phyloP scores from a whole-genome alignment of 2,329 filamentous ascomycete species.

The Stagonosporopsis rhizophila region DNA sequence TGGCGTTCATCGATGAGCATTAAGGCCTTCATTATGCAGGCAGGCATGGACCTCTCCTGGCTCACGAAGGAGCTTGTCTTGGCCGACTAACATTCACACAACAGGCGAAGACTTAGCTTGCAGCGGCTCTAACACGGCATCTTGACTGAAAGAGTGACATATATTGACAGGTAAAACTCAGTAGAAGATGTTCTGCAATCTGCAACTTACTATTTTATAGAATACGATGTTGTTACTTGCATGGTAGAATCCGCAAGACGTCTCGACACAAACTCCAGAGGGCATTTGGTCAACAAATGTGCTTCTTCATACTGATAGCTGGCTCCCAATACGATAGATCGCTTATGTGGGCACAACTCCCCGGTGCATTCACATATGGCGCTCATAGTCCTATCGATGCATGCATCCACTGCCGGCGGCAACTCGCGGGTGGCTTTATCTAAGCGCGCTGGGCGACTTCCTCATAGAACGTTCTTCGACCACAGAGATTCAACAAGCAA shows the following conservation, averaged over 20 bases:
- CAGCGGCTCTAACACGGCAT: neutral
- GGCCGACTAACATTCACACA: neutral
- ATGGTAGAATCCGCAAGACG: neutral
- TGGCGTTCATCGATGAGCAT: neutral
- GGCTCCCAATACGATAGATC: neutral
- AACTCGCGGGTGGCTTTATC: constrained; percentile 12
- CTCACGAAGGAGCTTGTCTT: neutral
- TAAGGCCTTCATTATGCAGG: neutral
- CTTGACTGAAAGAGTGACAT: neutral
- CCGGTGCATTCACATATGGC: neutral
- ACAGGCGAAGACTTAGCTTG: neutral
- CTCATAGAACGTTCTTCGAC: constrained; percentile 18
- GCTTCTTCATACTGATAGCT: neutral
- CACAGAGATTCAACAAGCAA: constrained; percentile 14
- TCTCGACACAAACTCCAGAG: neutral
- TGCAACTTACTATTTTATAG: neutral
- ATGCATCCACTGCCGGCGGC: constrained; percentile 11
- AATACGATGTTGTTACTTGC: neutral
- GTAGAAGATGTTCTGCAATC: neutral
- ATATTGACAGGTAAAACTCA: no score
- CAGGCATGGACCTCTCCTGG: neutral
- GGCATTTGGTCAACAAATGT: neutral
- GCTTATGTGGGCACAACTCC: neutral
- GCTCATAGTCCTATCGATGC: constrained; percentile 10
- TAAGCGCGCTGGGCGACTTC: constrained; percentile 13